Evolutionary conservation across 129 eudicot genomes (phyloP).

Genomic region (Lonicera japonica): DNA sequence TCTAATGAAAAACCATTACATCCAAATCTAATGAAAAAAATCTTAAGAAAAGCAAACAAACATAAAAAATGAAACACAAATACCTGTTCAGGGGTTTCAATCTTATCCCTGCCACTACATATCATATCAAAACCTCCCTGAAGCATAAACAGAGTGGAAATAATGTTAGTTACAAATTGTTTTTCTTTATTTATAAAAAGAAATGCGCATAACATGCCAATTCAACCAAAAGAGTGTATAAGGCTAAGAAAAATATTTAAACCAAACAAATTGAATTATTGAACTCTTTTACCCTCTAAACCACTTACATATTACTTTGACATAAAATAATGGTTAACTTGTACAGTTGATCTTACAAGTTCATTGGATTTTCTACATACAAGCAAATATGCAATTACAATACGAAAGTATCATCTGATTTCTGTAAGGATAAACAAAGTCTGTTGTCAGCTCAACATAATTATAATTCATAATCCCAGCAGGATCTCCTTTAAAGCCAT

Average conservation of each 20-base stretch:
- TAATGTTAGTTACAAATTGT: conserved; percentile 6
- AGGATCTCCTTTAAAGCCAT: conserved; percentile 92
- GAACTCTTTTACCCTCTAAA: not conserved
- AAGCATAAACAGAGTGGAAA: not conserved
- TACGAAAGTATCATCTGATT: conserved; percentile 53
- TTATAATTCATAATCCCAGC: conserved; percentile 86
- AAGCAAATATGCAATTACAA: not conserved
- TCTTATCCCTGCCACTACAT: conserved; percentile 95
- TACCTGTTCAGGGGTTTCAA: conserved; percentile 97
- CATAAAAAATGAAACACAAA: not conserved
- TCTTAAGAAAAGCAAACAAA: not conserved
- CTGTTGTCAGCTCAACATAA: conserved; percentile 63
- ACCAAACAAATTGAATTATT: not conserved
- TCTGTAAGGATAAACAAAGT: conserved; percentile 80
- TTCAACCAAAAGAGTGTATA: not conserved
- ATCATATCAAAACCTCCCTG: conserved; percentile 99
- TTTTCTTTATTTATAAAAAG: too few species aligned
- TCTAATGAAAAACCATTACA: not conserved
- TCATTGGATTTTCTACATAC: not conserved
- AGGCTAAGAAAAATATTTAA: not conserved
- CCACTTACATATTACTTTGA: not conserved
- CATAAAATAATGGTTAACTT: too few species aligned
- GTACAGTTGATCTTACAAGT: not conserved
- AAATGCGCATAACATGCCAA: not conserved
- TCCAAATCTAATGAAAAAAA: not conserved